phyloP scores from a whole-genome alignment of 441 rosid species.

The Syzygium syzygioides region DNA sequence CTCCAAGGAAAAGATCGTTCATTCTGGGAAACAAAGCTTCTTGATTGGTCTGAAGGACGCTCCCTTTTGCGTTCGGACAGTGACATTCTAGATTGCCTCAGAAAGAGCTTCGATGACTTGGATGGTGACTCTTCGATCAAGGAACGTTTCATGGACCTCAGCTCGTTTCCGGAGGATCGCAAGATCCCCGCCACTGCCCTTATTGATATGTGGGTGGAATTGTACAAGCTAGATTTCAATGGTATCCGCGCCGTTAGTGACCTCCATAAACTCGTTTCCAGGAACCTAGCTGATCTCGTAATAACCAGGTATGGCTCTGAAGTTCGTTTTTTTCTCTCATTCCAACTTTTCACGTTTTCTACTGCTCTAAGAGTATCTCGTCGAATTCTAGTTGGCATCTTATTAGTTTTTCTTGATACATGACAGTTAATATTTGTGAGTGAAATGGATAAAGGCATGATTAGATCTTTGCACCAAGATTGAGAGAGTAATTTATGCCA shows the following conservation, averaged over 20 bases:
- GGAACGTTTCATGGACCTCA: slow-evolving; percentile 7
- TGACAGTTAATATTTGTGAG: not conserved
- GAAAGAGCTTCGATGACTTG: slow-evolving; percentile 25
- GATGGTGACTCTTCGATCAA: not conserved
- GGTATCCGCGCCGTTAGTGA: slow-evolving; percentile 16
- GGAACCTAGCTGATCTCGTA: slow-evolving; percentile 30
- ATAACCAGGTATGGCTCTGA: slow-evolving; percentile 24
- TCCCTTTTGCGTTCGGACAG: not conserved
- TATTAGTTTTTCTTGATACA: not conserved
- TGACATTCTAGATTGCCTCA: not conserved
- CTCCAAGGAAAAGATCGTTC: not conserved
- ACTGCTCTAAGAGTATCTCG: not conserved
- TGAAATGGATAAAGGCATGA: not conserved
- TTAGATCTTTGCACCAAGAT: not conserved
- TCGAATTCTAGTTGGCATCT: not conserved
- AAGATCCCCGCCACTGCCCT: not conserved
- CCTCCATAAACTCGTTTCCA: slow-evolving; percentile 28
- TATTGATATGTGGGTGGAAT: slow-evolving; percentile 9
- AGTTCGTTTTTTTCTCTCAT: not conserved
- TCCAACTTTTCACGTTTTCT: not conserved
- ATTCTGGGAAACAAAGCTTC: not conserved
- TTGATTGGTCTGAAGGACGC: not conserved
- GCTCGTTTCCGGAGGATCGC: not conserved
- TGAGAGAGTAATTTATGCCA: not conserved
- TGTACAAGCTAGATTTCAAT: slow-evolving; percentile 12